phyloP scores from a whole-genome alignment of 768 basidiomycete species.

The Pisolithus albus region DNA sequence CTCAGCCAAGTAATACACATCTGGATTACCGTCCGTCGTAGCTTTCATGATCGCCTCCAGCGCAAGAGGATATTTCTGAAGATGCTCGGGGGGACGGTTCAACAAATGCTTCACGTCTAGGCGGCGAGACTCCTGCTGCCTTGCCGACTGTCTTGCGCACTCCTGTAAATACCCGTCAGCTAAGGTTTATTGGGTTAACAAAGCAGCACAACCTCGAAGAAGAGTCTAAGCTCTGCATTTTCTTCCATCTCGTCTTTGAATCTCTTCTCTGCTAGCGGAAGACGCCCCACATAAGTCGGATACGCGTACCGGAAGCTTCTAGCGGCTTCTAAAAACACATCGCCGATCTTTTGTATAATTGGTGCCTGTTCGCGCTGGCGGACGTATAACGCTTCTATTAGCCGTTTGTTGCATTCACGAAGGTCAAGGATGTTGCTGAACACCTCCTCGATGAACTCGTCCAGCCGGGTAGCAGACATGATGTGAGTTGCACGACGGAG shows the following conservation, averaged over 20 bases:
- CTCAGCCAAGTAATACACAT: slow-evolving; percentile 74
- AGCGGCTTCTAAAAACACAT: slow-evolving; percentile 82
- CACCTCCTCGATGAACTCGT: slow-evolving; percentile 83
- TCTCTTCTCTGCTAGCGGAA: slow-evolving; percentile 79
- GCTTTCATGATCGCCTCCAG: slow-evolving; percentile 83
- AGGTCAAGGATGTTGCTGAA: slow-evolving; percentile 87
- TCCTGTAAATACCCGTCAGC: slow-evolving; percentile 11
- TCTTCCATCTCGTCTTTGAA: slow-evolving; percentile 80
- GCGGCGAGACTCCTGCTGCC: slow-evolving; percentile 50
- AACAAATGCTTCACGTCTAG: slow-evolving; percentile 59
- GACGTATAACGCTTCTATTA: slow-evolving; percentile 83
- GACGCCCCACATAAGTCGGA: slow-evolving; percentile 76
- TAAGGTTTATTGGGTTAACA: neutral
- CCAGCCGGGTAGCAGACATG: slow-evolving; percentile 50
- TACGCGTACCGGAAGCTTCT: slow-evolving; percentile 85
- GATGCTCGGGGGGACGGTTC: slow-evolving; percentile 54
- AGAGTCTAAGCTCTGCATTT: slow-evolving; percentile 76
- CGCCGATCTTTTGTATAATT: slow-evolving; percentile 79
- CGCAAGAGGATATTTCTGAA: slow-evolving; percentile 67
- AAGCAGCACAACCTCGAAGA: slow-evolving; percentile 60
- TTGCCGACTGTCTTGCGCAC: slow-evolving; percentile 38
- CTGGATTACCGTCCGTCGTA: slow-evolving; percentile 74
- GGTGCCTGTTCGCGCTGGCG: slow-evolving; percentile 79
- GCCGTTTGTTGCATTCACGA: slow-evolving; percentile 71
- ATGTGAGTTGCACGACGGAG: slow-evolving; percentile 51